These are phyloP conservation scores for Daldinia concentrica DNA, from an alignment of 495 filamentous ascomycete species.

Conservation along the genomic window DNA sequence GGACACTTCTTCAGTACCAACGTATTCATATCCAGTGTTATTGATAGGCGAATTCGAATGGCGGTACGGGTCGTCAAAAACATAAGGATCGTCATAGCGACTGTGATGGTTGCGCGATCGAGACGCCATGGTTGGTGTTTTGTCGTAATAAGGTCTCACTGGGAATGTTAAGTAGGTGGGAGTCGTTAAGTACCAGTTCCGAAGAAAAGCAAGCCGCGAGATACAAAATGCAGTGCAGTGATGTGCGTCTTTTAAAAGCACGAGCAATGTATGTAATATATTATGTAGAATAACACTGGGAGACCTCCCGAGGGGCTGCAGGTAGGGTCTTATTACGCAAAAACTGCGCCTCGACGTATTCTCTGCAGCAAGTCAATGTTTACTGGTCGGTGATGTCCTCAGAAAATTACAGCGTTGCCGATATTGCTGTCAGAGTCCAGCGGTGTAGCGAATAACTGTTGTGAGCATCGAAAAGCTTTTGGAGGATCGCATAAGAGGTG, in stretches of 20 bases:
- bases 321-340: slow-evolving; percentile 29
- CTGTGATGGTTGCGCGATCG: slow-evolving; percentile 38
- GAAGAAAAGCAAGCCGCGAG: slow-evolving; percentile 17
- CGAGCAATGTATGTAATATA: background rate
- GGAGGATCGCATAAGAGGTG: slow-evolving; percentile 27
- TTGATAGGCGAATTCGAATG: slow-evolving; percentile 40
- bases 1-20: slow-evolving; percentile 42
- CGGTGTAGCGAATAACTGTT: slow-evolving; percentile 35
- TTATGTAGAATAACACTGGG: slow-evolving; percentile 20
- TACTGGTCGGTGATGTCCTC: slow-evolving; percentile 8
- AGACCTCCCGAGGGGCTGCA: slow-evolving; percentile 21
- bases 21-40: slow-evolving; percentile 40
- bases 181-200: slow-evolving; percentile 19
- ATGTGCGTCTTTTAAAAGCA: slow-evolving; percentile 35
- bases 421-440: slow-evolving; percentile 1
- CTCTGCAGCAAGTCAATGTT: slow-evolving; percentile 24
- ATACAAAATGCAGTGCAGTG: slow-evolving; percentile 4
- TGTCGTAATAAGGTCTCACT: slow-evolving; percentile 3
- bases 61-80: slow-evolving; percentile 46
- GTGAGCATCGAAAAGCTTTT: slow-evolving; percentile 28
- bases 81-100: slow-evolving; percentile 44
- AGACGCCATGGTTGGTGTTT: slow-evolving; percentile 39
- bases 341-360: slow-evolving; percentile 46
- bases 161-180: slow-evolving; percentile 2
- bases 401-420: slow-evolving; percentile 26